phyloP scores from a whole-genome alignment of 768 basidiomycete genomes.

The Serendipita sp. region DNA sequence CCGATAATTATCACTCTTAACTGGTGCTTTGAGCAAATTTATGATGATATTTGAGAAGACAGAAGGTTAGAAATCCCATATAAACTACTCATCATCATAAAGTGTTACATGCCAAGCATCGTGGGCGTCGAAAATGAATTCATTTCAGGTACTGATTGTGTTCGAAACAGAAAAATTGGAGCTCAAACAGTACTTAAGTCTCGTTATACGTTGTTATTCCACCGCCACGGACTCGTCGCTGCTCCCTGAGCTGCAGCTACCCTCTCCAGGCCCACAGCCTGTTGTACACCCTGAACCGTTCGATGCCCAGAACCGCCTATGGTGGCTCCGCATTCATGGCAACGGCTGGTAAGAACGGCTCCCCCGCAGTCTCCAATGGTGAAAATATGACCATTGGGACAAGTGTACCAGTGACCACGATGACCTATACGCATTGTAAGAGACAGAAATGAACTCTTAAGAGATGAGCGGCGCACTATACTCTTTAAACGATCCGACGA shows the following conservation, averaged over 20 bases:
- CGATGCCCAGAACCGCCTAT: constrained; percentile 37
- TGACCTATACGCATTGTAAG: constrained; percentile 13
- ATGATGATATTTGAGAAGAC: no score
- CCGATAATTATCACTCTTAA: no score
- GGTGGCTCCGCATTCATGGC: constrained; percentile 40
- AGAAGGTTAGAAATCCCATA: no score
- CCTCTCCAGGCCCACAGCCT: constrained; percentile 31
- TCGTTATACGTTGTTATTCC: constrained; percentile 10
- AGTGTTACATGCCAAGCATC: no score
- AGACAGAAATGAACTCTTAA: not conserved
- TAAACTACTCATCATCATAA: no score
- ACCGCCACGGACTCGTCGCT: constrained; percentile 19
- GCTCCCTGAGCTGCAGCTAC: constrained; percentile 25
- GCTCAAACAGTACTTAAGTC: no score
- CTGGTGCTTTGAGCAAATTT: no score
- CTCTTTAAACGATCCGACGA: constrained; percentile 21
- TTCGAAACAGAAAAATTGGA: no score
- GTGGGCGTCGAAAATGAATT: no score
- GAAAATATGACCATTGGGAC: constrained; percentile 43
- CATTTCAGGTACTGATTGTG: no score
- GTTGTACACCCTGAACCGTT: constrained; percentile 29
- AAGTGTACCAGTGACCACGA: constrained; percentile 21
- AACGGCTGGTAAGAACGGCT: constrained; percentile 30
- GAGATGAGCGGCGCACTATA: not conserved
- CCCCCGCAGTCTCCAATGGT: constrained; percentile 52